A percentile compares a stretch with the other conserved stretches of the same genome.
Evolutionary conservation across 768 basidiomycete species (phyloP).

Genomic region (Russula earlei): DNA sequence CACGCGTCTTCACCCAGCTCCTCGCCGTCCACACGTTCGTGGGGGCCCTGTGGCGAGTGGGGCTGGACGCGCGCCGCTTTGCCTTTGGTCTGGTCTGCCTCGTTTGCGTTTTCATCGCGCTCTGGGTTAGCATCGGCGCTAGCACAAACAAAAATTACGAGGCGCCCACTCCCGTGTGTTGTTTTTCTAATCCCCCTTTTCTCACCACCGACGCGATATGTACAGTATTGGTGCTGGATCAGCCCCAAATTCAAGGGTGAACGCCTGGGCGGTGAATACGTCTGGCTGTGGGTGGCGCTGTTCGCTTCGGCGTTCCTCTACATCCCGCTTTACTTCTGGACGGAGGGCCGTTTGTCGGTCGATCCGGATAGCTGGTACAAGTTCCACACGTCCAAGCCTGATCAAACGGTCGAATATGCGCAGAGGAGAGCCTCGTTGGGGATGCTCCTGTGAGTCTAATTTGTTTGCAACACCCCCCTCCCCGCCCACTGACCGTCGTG

Average conservation of each 20-base stretch:
- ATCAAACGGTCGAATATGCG: background rate
- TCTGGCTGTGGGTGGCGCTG: slow-evolving; percentile 22
- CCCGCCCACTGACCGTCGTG: background rate
- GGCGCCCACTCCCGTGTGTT: slow-evolving; percentile 28
- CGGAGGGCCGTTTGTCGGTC: slow-evolving; percentile 29
- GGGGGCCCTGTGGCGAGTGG: slow-evolving; percentile 29
- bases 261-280: background rate
- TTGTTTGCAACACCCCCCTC: too few relatives aligned
- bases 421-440: slow-evolving; percentile 6
- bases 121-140: slow-evolving; percentile 30
- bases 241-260: background rate
- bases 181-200: background rate
- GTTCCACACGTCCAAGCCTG: slow-evolving; percentile 19
- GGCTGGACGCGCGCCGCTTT: slow-evolving; percentile 21
- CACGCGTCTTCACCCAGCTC: background rate
- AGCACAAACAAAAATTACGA: slow-evolving; percentile 20
- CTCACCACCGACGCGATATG: background rate
- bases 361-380: slow-evolving; percentile 29
- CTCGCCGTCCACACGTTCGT: slow-evolving; percentile 34
- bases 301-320: slow-evolving; percentile 29
- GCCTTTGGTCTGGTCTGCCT: slow-evolving; percentile 17
- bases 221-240: background rate
- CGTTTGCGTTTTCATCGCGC: slow-evolving; percentile 19
- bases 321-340: slow-evolving; percentile 31
- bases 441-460: slow-evolving; percentile 24